Evolutionary conservation across 176 grass and related monocot genomes (phyloP).

Genomic region (Triticum turgidum): DNA sequence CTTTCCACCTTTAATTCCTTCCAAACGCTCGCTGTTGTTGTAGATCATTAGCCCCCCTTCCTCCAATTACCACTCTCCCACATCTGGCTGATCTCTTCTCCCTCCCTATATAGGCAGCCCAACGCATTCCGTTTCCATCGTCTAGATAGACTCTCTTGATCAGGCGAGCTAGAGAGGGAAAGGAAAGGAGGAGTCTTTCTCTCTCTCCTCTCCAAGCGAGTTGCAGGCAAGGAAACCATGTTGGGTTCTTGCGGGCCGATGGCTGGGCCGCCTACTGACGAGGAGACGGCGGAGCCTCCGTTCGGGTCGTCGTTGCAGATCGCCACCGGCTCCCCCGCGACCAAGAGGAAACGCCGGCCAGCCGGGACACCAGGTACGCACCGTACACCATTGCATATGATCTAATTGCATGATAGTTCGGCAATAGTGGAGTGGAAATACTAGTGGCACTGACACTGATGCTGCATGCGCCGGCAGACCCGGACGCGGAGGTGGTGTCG

Average conservation of each 20-base stretch:
- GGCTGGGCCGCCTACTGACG: not conserved
- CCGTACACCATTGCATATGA: not conserved
- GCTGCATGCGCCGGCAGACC: conserved; percentile 48
- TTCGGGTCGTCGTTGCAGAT: conserved; percentile 56
- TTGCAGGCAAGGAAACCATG: conserved; percentile 26
- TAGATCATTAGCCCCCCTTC: not conserved
- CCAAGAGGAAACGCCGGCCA: conserved; percentile 83
- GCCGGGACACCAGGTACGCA: conserved; percentile 80
- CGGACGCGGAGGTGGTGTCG: conserved; percentile 96
- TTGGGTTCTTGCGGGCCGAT: conserved; percentile 37
- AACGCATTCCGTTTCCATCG: not conserved
- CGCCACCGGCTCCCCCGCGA: conserved; percentile 8
- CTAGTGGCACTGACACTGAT: not conserved
- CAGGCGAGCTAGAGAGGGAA: not conserved
- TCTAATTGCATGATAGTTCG: not conserved
- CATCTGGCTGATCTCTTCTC: conserved; percentile 14
- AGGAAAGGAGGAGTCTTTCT: not conserved
- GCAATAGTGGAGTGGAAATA: not conserved
- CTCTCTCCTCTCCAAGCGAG: too few relatives aligned
- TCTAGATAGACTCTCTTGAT: not conserved
- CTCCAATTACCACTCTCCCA: conserved; percentile 1
- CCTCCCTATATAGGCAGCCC: conserved; percentile 37
- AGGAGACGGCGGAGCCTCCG: conserved; percentile 23
- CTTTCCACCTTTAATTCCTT: conserved; percentile 35
- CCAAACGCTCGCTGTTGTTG: conserved; percentile 16